Evolutionary conservation across 2,329 filamentous ascomycete species (phyloP), one percentile per base, ranked within the genome.

Genomic region (Penicillium sp.): DNA sequence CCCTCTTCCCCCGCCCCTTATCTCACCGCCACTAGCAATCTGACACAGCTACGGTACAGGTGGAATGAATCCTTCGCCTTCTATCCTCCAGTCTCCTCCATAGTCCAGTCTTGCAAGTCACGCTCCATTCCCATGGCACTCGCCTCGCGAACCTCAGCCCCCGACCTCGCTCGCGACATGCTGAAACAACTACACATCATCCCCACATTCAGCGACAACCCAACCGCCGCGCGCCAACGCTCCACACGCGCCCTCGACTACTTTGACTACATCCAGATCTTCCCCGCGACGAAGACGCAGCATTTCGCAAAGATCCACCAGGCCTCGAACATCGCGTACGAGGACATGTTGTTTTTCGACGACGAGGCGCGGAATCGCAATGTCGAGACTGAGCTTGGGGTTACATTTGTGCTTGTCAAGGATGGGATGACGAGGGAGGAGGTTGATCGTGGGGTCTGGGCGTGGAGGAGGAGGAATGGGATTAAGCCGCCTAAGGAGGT

Each of bases 261-360:
- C 68, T 88, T 88, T 67, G 83, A 86, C 59, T 80, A 84, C 65
- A 65, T 86, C 38, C 85, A 89, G 70, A 88, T 89, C 55, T 89
- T 86, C 70, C 93, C 93, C 0, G 88, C 88, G 1, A 90, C 83
- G 73, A 98, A 98, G 84, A 89, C 90, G n/a, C 86, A 87, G 65
- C 94, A 98, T 78, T 96, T 98, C 70, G 84, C 89, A 71, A 82
- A 85, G 5, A 82, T 98, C 68, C 86, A 90, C 9, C 86, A 89
- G 74, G 84, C 87, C 60, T 93, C 90, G 15, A 88, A 88, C 1
- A 76, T 97, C 3, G 79, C 82, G 6, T 96, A 87, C 71, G 85
- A 90, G 66, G 92, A 97, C 52, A 96, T 98, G 90, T 76, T 98
- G 38, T 98, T 98, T 77, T 98, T 98, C 68, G 94, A 98, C 70